phyloP scores from a whole-genome alignment of 2,329 filamentous ascomycete genomes.

The Pyricularia grisea region DNA sequence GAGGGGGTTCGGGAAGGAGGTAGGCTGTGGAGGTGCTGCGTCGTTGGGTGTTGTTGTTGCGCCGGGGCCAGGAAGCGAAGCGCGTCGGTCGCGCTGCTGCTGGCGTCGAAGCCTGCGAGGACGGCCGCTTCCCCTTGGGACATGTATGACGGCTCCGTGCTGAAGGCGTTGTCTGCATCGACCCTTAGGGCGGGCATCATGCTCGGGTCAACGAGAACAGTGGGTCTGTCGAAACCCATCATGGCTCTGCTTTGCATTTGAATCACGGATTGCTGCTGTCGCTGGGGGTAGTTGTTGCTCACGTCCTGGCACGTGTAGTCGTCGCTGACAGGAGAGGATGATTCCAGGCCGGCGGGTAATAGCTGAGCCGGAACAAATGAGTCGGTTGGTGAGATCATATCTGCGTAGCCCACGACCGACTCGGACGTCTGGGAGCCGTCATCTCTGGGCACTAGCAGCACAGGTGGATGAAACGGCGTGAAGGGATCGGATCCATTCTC shows the following conservation, averaged over 20 bases:
- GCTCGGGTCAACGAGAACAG: background rate
- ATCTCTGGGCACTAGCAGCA: background rate
- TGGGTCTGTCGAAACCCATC: background rate
- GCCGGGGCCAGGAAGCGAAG: conserved; percentile 4
- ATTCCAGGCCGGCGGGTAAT: background rate
- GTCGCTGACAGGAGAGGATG: background rate
- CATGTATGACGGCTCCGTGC: conserved; percentile 6
- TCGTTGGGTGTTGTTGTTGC: background rate
- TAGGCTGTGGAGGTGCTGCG: background rate
- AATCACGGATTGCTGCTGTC: background rate
- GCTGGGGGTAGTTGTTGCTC: background rate
- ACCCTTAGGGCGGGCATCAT: conserved; percentile 1
- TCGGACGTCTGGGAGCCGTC: background rate
- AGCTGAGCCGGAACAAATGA: background rate
- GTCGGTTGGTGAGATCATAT: background rate
- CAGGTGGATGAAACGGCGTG: background rate
- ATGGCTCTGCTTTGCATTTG: background rate
- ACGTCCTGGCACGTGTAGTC: background rate
- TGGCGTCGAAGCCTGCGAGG: background rate
- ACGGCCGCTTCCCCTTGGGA: conserved; percentile 1
- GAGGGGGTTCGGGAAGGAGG: background rate
- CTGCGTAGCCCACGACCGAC: background rate
- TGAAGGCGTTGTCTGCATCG: conserved; percentile 1
- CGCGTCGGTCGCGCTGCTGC: background rate
- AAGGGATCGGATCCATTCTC: background rate